Evolutionary conservation across 352 stramenopile species (phyloP).

Genomic region (Thalassiosira mediterranea): DNA sequence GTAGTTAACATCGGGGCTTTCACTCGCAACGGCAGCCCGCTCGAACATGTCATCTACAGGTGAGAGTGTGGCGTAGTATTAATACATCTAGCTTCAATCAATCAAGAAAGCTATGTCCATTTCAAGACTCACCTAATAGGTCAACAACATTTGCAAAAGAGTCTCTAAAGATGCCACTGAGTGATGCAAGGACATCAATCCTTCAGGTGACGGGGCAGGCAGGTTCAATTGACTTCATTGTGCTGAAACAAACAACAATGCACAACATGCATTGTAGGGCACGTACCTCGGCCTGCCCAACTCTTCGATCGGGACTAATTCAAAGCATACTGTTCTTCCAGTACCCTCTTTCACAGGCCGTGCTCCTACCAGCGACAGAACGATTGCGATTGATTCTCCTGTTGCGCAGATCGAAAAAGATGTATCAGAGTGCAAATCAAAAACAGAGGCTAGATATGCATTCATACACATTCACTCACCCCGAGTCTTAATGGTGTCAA

Average conservation of each 20-base stretch:
- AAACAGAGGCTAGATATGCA: too few species aligned
- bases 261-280: too few species aligned
- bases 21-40: slow-evolving; percentile 53
- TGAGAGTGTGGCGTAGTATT: too few species aligned
- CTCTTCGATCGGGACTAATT: slow-evolving; percentile 79
- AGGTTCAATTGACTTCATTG: too few species aligned
- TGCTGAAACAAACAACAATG: too few species aligned
- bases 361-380: slow-evolving; percentile 76
- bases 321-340: slow-evolving; percentile 74
- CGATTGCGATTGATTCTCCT: slow-evolving; percentile 85
- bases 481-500: slow-evolving; percentile 87
- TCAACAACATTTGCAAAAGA: slow-evolving; percentile 86
- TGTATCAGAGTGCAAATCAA: too few species aligned
- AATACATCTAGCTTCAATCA: too few species aligned
- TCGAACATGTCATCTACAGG: slow-evolving; percentile 85
- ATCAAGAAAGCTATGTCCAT: too few species aligned
- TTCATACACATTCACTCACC: too few species aligned
- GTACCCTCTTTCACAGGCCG: slow-evolving; percentile 80
- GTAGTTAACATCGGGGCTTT: slow-evolving; percentile 83
- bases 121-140: too few species aligned
- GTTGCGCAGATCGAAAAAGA: too few species aligned
- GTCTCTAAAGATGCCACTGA: slow-evolving; percentile 83
- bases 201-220: too few species aligned
- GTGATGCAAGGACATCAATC: slow-evolving; percentile 81
- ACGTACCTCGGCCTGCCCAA: slow-evolving; percentile 72